Evolutionary conservation across 2,329 filamentous ascomycete species (phyloP), one percentile per base, ranked within the genome.

Genomic region (Botryotinia narcissicola): DNA sequence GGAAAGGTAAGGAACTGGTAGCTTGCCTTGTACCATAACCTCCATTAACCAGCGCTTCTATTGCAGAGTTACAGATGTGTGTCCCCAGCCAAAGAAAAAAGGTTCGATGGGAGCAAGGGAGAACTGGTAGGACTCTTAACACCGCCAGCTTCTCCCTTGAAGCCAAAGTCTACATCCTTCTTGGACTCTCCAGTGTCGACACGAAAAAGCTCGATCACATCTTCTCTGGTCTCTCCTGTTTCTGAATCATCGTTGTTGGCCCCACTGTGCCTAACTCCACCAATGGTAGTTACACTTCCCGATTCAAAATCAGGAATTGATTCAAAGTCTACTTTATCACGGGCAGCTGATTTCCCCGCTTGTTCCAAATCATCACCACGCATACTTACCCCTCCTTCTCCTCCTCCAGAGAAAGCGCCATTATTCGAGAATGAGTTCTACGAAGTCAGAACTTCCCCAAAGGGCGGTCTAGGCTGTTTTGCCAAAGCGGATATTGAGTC

Each of bases 401-500:
- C 59, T 35, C 62, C 57, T 57, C 57, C 29, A 54, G 64, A 35
- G 54, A 46, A 60, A 40, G 60, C 25, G 61, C 7, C 25, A 18
- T 40, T 73, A 37, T 80, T 79, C 59, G 71, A 63, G 7, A 79
- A 77, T 3, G 75, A 79, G 29, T 77, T 74, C 68, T 80, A 80
- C n/a, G 78, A 80, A 70, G 77, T 79, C 20, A 73, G 73, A 16
- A 61, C 57, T 37, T 80, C 79, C 4, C 70, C 72, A 14, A 80
- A 80, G 46, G 77, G 76, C 10, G 80, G 80, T 16, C 76, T 78
- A 66, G 80, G 79, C 66, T 79, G 77, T 7, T 81, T 81, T 71
- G 78, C 80, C 29, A 72, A 59, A 2, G 77, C 71, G n/a, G 73
- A 80, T 40, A 80, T 81, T 42, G 62, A 76, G 35, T 60, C 60